Percentiles rank a stretch among this genome's conserved stretches.
phyloP scores from a whole-genome alignment of 1,139 yeast genomes.

The Protomyces pachydermus region DNA sequence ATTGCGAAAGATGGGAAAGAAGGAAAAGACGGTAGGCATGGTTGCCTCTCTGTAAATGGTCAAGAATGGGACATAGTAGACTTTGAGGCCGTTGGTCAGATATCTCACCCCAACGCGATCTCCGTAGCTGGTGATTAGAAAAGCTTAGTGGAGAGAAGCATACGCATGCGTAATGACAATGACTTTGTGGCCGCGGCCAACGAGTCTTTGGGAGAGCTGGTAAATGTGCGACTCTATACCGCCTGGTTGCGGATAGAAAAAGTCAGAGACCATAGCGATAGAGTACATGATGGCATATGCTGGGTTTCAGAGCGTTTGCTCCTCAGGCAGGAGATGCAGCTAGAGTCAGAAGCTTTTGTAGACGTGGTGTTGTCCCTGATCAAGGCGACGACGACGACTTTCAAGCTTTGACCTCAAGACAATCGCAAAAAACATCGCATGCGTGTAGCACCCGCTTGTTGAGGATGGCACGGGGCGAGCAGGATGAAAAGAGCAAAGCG shows the following conservation, averaged over 20 bases:
- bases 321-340: no score
- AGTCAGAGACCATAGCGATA: constrained; percentile 75
- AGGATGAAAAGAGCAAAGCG: no score
- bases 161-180: constrained; percentile 56
- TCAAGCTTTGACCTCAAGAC: no score
- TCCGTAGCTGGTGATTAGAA: constrained; percentile 52
- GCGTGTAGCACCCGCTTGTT: no score
- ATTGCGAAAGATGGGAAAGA: constrained; percentile 78
- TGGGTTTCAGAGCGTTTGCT: background rate
- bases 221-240: constrained; percentile 95
- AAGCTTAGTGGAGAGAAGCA: background rate
- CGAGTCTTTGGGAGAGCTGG: constrained; percentile 68
- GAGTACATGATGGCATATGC: constrained; percentile 11
- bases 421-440: no score
- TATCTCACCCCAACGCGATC: constrained; percentile 74
- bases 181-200: constrained; percentile 86
- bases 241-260: constrained; percentile 97
- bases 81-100: constrained; percentile 84
- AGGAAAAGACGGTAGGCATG: constrained; percentile 82
- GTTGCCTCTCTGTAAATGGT: constrained; percentile 59
- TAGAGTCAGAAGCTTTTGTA: no score
- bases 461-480: no score
- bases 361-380: no score
- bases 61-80: constrained; percentile 80
- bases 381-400: no score